phyloP scores from a whole-genome alignment of 345 rosid genomes.

The Acer campestre region DNA sequence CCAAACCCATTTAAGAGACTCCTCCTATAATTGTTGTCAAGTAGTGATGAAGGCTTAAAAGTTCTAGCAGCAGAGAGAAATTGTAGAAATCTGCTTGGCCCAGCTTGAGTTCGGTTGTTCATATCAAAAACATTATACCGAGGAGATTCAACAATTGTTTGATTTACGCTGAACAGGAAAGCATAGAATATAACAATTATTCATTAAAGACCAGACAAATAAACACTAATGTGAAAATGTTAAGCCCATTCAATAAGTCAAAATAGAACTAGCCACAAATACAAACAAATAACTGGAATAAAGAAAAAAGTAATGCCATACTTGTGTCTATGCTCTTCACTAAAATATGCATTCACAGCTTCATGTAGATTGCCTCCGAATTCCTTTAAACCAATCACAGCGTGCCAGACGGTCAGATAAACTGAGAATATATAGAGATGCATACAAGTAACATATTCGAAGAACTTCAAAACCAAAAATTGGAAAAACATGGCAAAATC shows the following conservation, averaged over 20 bases:
- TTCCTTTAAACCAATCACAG: slow-evolving; percentile 53
- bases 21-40: slow-evolving; percentile 68
- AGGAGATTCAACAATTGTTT: slow-evolving; percentile 37
- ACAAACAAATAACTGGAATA: slow-evolving; percentile 5
- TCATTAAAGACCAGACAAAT: slow-evolving; percentile 4
- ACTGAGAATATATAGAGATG: slow-evolving; percentile 4
- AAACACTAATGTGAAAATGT: not conserved
- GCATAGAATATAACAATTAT: not conserved
- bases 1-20: slow-evolving; percentile 54
- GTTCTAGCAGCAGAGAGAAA: slow-evolving; percentile 65
- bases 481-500: not conserved
- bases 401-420: slow-evolving; percentile 3
- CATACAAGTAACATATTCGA: not conserved
- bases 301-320: slow-evolving; percentile 28
- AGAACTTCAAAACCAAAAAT: not conserved
- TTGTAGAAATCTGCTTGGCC: slow-evolving; percentile 47
- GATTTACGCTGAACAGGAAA: slow-evolving; percentile 43
- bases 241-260: not conserved
- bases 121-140: slow-evolving; percentile 29
- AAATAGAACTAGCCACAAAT: not conserved
- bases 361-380: slow-evolving; percentile 62
- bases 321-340: slow-evolving; percentile 54
- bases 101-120: slow-evolving; percentile 36
- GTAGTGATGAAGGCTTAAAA: slow-evolving; percentile 73
- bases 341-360: slow-evolving; percentile 74